Evolutionary conservation across 1,284 basidiomycete species (phyloP).

Genomic region (Lentinus polychrous): DNA sequence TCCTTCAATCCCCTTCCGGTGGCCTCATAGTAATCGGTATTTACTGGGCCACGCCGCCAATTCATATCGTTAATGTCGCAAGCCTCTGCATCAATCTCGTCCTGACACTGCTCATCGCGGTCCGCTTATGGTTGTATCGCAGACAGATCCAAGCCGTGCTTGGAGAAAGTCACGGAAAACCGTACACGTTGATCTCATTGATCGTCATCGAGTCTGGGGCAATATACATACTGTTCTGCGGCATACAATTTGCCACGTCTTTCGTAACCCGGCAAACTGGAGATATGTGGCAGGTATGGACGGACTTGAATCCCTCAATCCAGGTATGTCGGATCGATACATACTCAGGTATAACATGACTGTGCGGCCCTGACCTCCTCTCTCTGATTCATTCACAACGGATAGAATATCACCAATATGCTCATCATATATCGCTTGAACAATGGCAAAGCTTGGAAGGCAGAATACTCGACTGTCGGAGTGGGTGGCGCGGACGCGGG

Average conservation of each 20-base stretch:
- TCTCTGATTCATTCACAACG: neutral
- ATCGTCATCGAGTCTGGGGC: constrained; percentile 28
- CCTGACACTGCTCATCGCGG: constrained; percentile 30
- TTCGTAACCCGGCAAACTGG: constrained; percentile 23
- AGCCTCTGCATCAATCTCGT: constrained; percentile 27
- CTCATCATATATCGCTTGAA: constrained; percentile 5
- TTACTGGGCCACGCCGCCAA: constrained; percentile 3
- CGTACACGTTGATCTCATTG: constrained; percentile 23
- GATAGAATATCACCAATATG: neutral
- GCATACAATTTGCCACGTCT: no score
- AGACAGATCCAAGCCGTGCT: constrained; percentile 19
- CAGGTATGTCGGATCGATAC: no score
- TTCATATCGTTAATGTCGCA: no score
- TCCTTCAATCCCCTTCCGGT: no score
- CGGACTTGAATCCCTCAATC: constrained; percentile 16
- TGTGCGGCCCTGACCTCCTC: no score
- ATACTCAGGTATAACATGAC: no score
- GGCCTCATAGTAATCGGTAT: neutral
- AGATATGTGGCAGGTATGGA: constrained; percentile 19
- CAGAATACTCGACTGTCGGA: no score
- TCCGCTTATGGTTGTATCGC: constrained; percentile 28
- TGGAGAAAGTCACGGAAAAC: constrained; percentile 15
- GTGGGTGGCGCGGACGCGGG: no score
- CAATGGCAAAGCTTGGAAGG: neutral
- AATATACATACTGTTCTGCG: constrained; percentile 22